These are phyloP conservation scores for Lasiodiplodia gonubiensis DNA, from an alignment of 2,329 filamentous ascomycete species.

Conservation along the genomic window DNA sequence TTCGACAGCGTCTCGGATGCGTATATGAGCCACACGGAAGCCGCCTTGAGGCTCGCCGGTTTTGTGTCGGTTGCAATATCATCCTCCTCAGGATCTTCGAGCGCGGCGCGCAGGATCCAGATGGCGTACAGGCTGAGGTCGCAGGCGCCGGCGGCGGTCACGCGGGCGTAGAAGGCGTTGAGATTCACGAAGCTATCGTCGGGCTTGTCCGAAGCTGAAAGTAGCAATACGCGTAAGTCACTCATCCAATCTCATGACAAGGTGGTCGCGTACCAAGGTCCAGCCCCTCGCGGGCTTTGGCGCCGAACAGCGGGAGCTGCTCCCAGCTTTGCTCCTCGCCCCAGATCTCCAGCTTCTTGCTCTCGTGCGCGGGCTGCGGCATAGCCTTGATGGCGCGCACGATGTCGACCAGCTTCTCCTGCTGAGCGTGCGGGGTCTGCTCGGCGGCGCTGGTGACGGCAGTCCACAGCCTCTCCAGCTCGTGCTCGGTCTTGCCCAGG, in stretches of 20 bases:
- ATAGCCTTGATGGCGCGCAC: constrained; percentile 13
- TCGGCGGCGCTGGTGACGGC: constrained; percentile 14
- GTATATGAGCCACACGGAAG: constrained; percentile 24
- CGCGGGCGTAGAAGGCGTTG: constrained; percentile 27
- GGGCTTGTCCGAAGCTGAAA: constrained; percentile 2
- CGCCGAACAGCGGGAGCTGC: constrained; percentile 24
- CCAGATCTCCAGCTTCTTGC: constrained; percentile 21
- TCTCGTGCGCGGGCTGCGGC: constrained; percentile 12
- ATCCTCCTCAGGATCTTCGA: constrained; percentile 18
- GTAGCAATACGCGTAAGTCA: background rate
- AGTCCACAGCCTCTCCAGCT: constrained; percentile 14
- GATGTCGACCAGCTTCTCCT: constrained; percentile 19
- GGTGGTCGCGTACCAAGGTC: constrained; percentile 6
- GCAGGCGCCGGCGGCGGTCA: constrained; percentile 19
- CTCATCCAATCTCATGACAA: background rate
- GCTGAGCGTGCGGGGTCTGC: constrained; percentile 17
- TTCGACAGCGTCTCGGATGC: constrained; percentile 7
- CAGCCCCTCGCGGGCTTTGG: constrained; percentile 14
- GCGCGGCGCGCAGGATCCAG: constrained; percentile 29
- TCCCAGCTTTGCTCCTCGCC: constrained; percentile 17
- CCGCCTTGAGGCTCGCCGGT: background rate
- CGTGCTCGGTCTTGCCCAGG: constrained; percentile 20
- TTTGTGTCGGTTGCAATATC: constrained; percentile 1
- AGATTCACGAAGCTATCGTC: constrained; percentile 18
- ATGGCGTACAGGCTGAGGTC: constrained; percentile 28